These are phyloP conservation scores for Globisporangium paddicum DNA, from an alignment of 352 stramenopile species.

Conservation along the genomic window DNA sequence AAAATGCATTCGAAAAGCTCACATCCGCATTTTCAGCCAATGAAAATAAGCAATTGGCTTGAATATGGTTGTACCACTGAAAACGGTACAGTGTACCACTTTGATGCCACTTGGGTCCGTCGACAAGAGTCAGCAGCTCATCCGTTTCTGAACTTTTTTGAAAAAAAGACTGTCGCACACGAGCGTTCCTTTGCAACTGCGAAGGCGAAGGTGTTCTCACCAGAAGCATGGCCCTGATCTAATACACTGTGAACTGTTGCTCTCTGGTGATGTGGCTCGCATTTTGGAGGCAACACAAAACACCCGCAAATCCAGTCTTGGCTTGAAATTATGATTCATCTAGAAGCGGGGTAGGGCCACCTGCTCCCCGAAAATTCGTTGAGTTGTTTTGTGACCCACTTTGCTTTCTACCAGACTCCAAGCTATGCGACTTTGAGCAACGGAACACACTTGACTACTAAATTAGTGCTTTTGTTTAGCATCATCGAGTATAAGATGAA, in stretches of 20 bases:
- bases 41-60: background rate
- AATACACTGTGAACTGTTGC: too few relatives aligned
- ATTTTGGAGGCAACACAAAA: background rate
- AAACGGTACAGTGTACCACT: background rate
- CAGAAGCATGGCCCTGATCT: background rate
- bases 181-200: background rate
- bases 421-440: background rate
- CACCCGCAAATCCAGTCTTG: background rate
- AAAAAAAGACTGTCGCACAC: background rate
- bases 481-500: background rate
- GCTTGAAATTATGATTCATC: background rate
- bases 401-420: background rate
- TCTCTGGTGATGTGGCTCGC: too few relatives aligned
- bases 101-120: background rate
- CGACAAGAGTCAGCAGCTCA: background rate
- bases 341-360: background rate
- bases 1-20: background rate
- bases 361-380: background rate
- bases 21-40: background rate
- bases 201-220: background rate
- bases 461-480: background rate
- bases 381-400: background rate
- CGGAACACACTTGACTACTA: background rate
- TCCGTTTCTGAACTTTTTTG: background rate
- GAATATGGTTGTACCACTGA: background rate